Evolutionary conservation across 2,329 filamentous ascomycete genomes (phyloP).

Genomic region (Aspergillus quadrilineatus): DNA sequence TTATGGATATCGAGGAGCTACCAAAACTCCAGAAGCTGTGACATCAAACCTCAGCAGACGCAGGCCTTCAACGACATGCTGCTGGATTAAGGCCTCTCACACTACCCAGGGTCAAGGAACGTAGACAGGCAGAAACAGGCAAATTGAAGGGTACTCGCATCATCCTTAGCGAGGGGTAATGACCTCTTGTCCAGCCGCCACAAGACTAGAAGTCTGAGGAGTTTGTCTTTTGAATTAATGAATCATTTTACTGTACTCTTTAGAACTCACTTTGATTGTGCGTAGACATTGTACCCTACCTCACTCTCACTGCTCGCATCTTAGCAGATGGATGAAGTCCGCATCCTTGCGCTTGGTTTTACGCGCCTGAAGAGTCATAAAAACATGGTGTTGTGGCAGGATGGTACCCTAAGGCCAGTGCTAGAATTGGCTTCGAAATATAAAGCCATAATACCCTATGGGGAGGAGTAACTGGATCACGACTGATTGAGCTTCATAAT

Average conservation of each 20-base stretch:
- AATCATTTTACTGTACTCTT: too few species aligned
- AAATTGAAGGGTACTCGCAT: neutral
- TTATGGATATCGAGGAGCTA: neutral
- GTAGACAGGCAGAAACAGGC: neutral
- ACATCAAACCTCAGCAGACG: constrained; percentile 3
- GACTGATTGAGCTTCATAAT: constrained; percentile 1
- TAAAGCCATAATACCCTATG: neutral
- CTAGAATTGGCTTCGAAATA: neutral
- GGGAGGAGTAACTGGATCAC: neutral
- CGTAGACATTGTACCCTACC: neutral
- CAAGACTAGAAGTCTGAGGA: neutral
- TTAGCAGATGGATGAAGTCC: neutral
- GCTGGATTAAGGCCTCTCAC: neutral
- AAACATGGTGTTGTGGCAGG: neutral
- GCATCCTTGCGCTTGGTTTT: neutral
- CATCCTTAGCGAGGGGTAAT: neutral
- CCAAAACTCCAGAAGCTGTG: neutral
- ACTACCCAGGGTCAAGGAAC: neutral
- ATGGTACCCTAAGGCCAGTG: neutral
- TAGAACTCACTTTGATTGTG: neutral
- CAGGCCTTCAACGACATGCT: neutral
- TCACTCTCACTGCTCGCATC: neutral
- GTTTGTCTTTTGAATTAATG: too few species aligned
- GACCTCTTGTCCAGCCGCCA: neutral
- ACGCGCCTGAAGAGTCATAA: neutral